Percentiles rank a stretch among this genome's conserved stretches.
These are phyloP conservation scores for Colletotrichum chrysophilum DNA, from an alignment of 2,329 filamentous ascomycete genomes.

Conservation along the genomic window DNA sequence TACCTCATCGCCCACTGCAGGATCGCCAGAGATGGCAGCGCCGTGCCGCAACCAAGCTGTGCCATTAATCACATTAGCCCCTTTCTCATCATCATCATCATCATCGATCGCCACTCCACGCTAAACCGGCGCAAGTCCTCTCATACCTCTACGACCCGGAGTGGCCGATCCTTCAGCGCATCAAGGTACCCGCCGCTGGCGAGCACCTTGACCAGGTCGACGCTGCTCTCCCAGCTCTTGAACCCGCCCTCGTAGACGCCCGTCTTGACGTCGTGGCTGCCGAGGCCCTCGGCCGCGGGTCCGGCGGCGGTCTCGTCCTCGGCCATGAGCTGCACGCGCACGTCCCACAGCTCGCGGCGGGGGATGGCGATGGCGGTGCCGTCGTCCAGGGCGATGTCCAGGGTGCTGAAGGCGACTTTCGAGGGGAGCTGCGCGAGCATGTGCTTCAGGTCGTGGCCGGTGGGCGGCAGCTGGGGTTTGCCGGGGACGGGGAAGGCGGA, in stretches of 20 bases:
- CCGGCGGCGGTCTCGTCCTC: slow-evolving; percentile 56
- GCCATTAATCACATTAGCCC: slow-evolving; percentile 23
- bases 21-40: slow-evolving; percentile 73
- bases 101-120: background rate
- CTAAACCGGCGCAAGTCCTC: background rate
- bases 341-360: slow-evolving; percentile 81
- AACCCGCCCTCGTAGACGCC: slow-evolving; percentile 88
- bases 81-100: background rate
- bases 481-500: slow-evolving; percentile 66
- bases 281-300: slow-evolving; percentile 57
- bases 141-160: slow-evolving; percentile 61
- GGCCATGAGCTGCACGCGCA: slow-evolving; percentile 81
- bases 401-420: slow-evolving; percentile 72
- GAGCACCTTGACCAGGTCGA: slow-evolving; percentile 78
- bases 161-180: slow-evolving; percentile 35
- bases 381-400: slow-evolving; percentile 66
- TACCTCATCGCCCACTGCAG: slow-evolving; percentile 64
- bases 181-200: slow-evolving; percentile 44
- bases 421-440: slow-evolving; percentile 70
- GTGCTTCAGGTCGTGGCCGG: slow-evolving; percentile 52
- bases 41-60: slow-evolving; percentile 80
- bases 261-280: slow-evolving; percentile 76
- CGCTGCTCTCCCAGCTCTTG: slow-evolving; percentile 88
- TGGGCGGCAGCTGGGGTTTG: slow-evolving; percentile 62
- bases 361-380: slow-evolving; percentile 62